A percentile compares a stretch with the other conserved stretches of the same genome.
These are phyloP conservation scores for Fraxinus angustifolia DNA, from an alignment of 305 asterid species.

Conservation along the genomic window DNA sequence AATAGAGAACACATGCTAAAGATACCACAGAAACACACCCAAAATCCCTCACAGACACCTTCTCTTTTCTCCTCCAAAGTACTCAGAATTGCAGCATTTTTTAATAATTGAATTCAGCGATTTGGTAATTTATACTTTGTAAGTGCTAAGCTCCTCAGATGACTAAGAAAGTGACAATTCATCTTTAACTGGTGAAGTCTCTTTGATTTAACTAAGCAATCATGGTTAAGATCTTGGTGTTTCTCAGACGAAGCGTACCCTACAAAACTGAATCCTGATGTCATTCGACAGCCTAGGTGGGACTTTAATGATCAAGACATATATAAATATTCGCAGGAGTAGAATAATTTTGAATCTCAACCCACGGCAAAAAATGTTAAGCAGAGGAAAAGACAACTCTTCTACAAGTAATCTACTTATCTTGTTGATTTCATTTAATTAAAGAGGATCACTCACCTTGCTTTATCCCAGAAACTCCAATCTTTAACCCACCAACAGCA, in stretches of 20 bases:
- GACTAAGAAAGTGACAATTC: neutral
- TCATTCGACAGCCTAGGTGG: slow-evolving; percentile 8
- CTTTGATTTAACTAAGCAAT: slow-evolving; percentile 5
- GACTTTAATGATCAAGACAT: neutral
- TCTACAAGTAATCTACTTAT: neutral
- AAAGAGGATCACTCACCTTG: slow-evolving; percentile 60
- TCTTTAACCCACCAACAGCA: slow-evolving; percentile 89
- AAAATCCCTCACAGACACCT: slow-evolving; percentile 5
- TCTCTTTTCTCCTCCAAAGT: slow-evolving; percentile 1
- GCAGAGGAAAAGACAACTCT: slow-evolving; percentile 13
- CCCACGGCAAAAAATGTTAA: slow-evolving; percentile 6
- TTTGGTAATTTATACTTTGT: neutral
- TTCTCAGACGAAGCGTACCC: neutral
- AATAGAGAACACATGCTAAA: slow-evolving; percentile 12
- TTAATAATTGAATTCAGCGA: neutral
- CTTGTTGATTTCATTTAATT: slow-evolving; percentile 16
- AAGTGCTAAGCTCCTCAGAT: slow-evolving; percentile 11
- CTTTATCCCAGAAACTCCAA: slow-evolving; percentile 75
- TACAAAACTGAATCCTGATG: neutral
- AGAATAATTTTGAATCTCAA: neutral
- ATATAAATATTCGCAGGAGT: neutral
- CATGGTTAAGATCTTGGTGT: slow-evolving; percentile 6
- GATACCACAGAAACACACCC: slow-evolving; percentile 11
- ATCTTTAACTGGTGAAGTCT: slow-evolving; percentile 7
- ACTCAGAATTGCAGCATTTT: neutral